phyloP scores from a whole-genome alignment of 2,329 filamentous ascomycete genomes.

The Phialophora expanda region DNA sequence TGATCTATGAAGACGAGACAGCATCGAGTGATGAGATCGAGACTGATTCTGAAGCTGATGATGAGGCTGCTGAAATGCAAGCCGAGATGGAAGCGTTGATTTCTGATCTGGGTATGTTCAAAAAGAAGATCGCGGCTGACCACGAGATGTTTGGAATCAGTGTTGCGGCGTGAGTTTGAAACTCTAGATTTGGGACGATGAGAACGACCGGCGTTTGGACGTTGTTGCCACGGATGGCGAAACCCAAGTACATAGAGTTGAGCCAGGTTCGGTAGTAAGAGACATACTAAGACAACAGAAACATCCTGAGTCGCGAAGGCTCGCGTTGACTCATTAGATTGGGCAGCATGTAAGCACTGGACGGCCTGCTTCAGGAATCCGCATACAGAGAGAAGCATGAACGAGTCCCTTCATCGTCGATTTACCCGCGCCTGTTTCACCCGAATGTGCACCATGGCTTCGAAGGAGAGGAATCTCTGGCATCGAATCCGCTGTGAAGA shows the following conservation, averaged over 20 bases:
- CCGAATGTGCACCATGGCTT: no score
- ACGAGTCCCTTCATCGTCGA: no score
- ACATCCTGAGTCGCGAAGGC: no score
- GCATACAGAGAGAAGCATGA: no score
- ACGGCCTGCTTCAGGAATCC: no score
- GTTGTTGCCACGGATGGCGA: neutral
- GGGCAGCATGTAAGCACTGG: no score
- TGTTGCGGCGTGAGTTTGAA: slow-evolving; percentile 23
- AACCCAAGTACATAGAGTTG: neutral
- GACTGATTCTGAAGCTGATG: slow-evolving; percentile 63
- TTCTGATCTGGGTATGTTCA: slow-evolving; percentile 78
- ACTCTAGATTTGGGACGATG: neutral
- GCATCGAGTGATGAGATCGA: slow-evolving; percentile 46
- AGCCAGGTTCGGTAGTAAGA: neutral
- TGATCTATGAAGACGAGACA: slow-evolving; percentile 44
- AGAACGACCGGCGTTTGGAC: slow-evolving; percentile 18
- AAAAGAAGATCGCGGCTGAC: slow-evolving; percentile 85
- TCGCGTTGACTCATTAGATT: no score
- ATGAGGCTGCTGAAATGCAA: slow-evolving; percentile 69
- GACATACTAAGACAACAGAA: neutral
- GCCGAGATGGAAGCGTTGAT: slow-evolving; percentile 84
- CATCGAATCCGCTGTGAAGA: no score
- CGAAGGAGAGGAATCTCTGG: neutral
- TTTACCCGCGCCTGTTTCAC: no score
- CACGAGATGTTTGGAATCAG: slow-evolving; percentile 38